A percentile compares a stretch with the other conserved stretches of the same genome.
phyloP scores from a whole-genome alignment of 305 asterid genomes.

The Lippia alba region DNA sequence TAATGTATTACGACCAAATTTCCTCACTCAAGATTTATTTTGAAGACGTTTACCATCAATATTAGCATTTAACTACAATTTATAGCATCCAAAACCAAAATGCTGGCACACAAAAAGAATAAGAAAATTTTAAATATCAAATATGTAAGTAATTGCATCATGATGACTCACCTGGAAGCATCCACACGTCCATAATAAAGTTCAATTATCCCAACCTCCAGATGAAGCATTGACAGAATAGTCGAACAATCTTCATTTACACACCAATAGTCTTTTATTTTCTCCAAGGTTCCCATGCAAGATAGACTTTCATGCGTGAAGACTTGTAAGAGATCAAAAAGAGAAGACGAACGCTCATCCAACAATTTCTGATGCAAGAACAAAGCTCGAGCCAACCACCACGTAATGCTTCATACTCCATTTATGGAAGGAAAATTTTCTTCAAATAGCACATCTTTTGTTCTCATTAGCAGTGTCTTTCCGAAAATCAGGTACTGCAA shows the following conservation, averaged over 20 bases:
- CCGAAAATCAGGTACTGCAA: constrained; percentile 82
- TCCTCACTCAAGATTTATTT: constrained; percentile 16
- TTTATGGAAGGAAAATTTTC: constrained; percentile 45
- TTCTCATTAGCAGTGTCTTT: constrained; percentile 66
- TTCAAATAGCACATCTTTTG: constrained; percentile 70
- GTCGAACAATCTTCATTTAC: constrained; percentile 62
- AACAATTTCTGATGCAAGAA: constrained; percentile 86
- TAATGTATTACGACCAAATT: not conserved
- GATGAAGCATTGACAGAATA: constrained; percentile 64
- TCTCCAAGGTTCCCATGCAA: constrained; percentile 68
- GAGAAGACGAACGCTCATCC: constrained; percentile 75
- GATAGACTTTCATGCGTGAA: constrained; percentile 55
- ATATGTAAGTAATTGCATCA: not conserved
- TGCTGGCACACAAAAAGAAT: constrained; percentile 6
- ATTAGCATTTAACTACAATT: constrained; percentile 27
- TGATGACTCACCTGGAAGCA: constrained; percentile 71
- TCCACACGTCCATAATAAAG: constrained; percentile 85
- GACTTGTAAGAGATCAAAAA: constrained; percentile 84
- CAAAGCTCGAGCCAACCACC: constrained; percentile 90
- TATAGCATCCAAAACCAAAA: constrained; percentile 22
- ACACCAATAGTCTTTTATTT: constrained; percentile 72
- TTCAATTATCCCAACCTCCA: constrained; percentile 86
- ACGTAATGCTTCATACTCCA: constrained; percentile 69
- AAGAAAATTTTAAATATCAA: not conserved
- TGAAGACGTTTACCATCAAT: constrained; percentile 23